phyloP scores from a whole-genome alignment of 768 basidiomycete species.

The Russula emetica region DNA sequence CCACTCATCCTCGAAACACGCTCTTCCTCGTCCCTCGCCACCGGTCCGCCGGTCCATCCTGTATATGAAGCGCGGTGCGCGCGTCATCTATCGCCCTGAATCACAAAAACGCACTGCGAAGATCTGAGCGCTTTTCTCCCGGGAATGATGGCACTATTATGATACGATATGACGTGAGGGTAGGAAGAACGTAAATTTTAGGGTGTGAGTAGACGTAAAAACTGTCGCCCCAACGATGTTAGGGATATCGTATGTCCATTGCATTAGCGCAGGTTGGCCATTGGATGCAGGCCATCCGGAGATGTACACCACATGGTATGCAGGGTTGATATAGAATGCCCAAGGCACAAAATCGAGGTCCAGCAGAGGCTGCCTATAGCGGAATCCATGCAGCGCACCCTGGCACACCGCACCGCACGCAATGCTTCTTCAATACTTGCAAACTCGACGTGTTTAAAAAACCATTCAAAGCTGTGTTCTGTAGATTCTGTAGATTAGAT shows the following conservation, averaged over 20 bases:
- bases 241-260: too few relatives aligned
- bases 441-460: too few relatives aligned
- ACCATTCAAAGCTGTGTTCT: slow-evolving; percentile 2
- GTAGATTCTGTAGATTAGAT: too few relatives aligned
- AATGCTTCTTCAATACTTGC: slow-evolving; percentile 14
- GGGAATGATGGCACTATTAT: slow-evolving; percentile 11
- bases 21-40: too few relatives aligned
- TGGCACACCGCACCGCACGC: slow-evolving; percentile 5
- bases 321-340: neutral
- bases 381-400: slow-evolving; percentile 14
- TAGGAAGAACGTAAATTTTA: too few relatives aligned
- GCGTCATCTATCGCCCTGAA: slow-evolving; percentile 4
- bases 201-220: too few relatives aligned
- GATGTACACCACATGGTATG: slow-evolving; percentile 9
- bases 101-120: neutral
- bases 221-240: too few relatives aligned
- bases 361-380: slow-evolving; percentile 14
- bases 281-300: too few relatives aligned
- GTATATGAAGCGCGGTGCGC: neutral
- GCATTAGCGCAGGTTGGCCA: too few relatives aligned
- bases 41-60: neutral
- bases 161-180: too few relatives aligned
- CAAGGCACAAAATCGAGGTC: too few relatives aligned
- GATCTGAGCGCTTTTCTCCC: neutral
- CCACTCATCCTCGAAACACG: too few relatives aligned